phyloP scores from a whole-genome alignment of 148 eudicot genomes.

The Vaccinium corymbosum region DNA sequence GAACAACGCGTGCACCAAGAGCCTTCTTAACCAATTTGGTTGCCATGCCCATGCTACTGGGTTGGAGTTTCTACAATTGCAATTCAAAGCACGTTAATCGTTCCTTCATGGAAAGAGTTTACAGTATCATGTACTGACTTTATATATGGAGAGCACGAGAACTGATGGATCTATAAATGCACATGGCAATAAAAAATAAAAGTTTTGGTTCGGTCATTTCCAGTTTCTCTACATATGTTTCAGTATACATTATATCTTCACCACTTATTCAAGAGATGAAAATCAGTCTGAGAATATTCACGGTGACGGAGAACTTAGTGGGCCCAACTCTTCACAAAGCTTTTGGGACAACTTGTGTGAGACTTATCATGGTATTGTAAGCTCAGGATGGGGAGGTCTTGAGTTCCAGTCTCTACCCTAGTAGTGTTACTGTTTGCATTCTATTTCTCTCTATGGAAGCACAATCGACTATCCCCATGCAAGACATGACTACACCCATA shows the following conservation, averaged over 20 bases:
- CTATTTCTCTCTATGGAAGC: neutral
- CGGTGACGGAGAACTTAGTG: no score
- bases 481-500: neutral
- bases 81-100: conserved; percentile 13
- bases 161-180: neutral
- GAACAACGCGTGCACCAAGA: conserved; percentile 22
- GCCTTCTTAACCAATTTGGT: conserved; percentile 36
- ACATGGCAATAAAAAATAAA: neutral
- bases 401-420: neutral
- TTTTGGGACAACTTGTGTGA: no score
- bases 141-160: neutral
- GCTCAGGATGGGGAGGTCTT: neutral
- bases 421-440: neutral
- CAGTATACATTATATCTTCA: neutral
- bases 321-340: no score
- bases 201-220: neutral
- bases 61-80: conserved; percentile 44
- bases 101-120: neutral
- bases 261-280: neutral
- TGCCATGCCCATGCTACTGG: conserved; percentile 39
- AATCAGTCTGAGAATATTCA: neutral
- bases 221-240: neutral
- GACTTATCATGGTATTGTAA: no score
- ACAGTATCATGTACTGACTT: neutral
- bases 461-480: neutral